Base-by-base conservation (phyloP, 192 early-diverging fungal species). In the Martensiomyces pterosporus region DNA sequence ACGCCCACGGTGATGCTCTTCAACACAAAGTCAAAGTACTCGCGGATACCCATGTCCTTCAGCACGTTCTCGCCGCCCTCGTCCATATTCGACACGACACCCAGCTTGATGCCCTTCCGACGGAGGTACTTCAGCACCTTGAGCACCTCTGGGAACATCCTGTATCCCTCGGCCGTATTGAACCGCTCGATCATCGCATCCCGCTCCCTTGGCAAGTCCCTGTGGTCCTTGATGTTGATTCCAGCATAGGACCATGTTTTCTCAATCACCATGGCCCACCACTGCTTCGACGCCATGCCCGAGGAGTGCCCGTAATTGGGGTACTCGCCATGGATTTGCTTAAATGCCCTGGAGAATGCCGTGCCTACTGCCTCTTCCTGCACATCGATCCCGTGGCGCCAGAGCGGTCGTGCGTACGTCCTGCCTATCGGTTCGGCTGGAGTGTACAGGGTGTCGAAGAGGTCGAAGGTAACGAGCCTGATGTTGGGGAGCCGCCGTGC, bases 41-140 rank as follows among this genome's bases (percentile, higher is more conserved):
- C 24, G 10, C 59, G 48, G 9, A 85, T 55, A n/a, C 70, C 63
- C 24, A 75, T 26, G 39, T 37, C 34, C 24, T 32, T 24, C 8
- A 75, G 39, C 6, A 68, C 36, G 40, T 39, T 42, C 60, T 81
- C 76, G 10, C 67, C 57, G 19, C 70, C 49, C 24, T 85, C 82
- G 26, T 85, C 82, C 45, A 76, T 80, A 47, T 85, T 85, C 41
- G 78, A 77, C 15, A 85, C 63, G 6, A 85, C 70, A 2, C 82
- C 82, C 25, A 79, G 46, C 24, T 61, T 76, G 21, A 85, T 55
- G 0, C 74, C 76, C 14, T 57, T 59, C 8, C 55, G 48, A 15
- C 63, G 54, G 35, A 85, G 40, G 48, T 78, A 63, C 35, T 53
- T 42, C 10, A 85, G 55, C 9, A 79, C 59, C 14, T 38, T 25